These are phyloP conservation scores for Rhizopus microsporus DNA, from an alignment of 371 early-diverging fungal species.

Conservation along the genomic window DNA sequence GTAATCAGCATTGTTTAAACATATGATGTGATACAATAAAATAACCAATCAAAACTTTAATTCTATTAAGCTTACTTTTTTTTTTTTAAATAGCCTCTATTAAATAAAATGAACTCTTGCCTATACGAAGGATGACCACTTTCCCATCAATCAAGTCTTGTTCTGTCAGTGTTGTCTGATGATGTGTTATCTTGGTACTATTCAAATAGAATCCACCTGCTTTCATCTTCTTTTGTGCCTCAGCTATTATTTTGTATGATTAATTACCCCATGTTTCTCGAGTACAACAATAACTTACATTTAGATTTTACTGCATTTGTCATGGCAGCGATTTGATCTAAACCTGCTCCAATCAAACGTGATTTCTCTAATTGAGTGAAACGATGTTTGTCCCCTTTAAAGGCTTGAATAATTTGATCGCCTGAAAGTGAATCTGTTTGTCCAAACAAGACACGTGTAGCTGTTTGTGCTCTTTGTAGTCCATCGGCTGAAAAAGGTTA, in stretches of 20 bases:
- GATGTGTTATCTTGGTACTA: conserved; percentile 54
- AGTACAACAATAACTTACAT: conserved; percentile 41
- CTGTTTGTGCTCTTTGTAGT: conserved; percentile 63
- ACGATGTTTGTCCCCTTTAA: conserved; percentile 62
- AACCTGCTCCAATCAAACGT: conserved; percentile 41
- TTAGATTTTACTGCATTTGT: conserved; percentile 70
- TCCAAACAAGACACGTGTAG: conserved; percentile 75
- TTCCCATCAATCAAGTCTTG: conserved; percentile 59
- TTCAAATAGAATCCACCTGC: conserved; percentile 81
- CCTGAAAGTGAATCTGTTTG: conserved; percentile 46
- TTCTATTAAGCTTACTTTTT: background rate
- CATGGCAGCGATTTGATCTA: conserved; percentile 64
- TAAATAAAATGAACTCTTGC: conserved; percentile 65
- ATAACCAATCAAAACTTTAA: too few species aligned
- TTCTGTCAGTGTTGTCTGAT: conserved; percentile 36
- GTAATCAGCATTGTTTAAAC: too few species aligned
- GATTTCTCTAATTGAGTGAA: conserved; percentile 48
- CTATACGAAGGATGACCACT: conserved; percentile 58
- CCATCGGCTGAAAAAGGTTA: conserved; percentile 46
- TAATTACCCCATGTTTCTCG: background rate
- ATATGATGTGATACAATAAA: too few species aligned
- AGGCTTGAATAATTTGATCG: conserved; percentile 70
- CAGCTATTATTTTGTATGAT: conserved; percentile 42
- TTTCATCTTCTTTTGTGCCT: conserved; percentile 72
- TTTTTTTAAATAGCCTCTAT: conserved; percentile 32